These are phyloP conservation scores for Jaenimonas drosophilae DNA, from an alignment of 208 protist species.

Conservation along the genomic window DNA sequence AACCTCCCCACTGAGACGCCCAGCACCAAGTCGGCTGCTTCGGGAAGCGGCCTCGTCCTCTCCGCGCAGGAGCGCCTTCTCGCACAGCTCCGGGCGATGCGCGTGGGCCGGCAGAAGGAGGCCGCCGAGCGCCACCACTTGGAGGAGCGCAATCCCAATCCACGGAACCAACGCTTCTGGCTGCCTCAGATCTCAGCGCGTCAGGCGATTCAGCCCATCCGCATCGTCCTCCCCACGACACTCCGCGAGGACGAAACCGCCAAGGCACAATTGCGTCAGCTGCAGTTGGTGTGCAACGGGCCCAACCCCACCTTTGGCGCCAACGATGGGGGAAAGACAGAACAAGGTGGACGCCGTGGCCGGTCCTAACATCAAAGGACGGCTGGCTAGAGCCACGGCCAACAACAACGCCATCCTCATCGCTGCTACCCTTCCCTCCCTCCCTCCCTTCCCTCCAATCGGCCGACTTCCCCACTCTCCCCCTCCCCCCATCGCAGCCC, in stretches of 20 bases:
- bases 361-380: too few relatives aligned
- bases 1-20: not conserved
- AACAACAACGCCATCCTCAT: too few relatives aligned
- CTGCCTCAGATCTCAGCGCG: slow-evolving; percentile 21
- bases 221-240: slow-evolving; percentile 35
- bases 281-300: slow-evolving; percentile 16
- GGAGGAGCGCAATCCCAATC: not conserved
- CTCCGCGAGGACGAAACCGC: slow-evolving; percentile 19
- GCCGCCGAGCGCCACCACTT: slow-evolving; percentile 1
- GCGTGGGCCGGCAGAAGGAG: slow-evolving; percentile 10
- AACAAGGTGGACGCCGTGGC: too few relatives aligned
- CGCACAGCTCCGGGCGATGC: slow-evolving; percentile 4
- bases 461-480: too few relatives aligned
- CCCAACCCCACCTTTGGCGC: too few relatives aligned
- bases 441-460: too few relatives aligned
- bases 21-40: too few relatives aligned
- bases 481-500: too few relatives aligned
- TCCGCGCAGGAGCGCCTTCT: slow-evolving; percentile 16
- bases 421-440: too few relatives aligned
- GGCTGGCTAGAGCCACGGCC: too few relatives aligned
- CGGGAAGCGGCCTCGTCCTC: slow-evolving; percentile 1
- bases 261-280: slow-evolving; percentile 26
- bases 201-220: slow-evolving; percentile 39
- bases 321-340: too few relatives aligned
- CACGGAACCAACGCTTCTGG: not conserved